phyloP scores from a whole-genome alignment of 495 filamentous ascomycete genomes.

The Xylaria telfairii region DNA sequence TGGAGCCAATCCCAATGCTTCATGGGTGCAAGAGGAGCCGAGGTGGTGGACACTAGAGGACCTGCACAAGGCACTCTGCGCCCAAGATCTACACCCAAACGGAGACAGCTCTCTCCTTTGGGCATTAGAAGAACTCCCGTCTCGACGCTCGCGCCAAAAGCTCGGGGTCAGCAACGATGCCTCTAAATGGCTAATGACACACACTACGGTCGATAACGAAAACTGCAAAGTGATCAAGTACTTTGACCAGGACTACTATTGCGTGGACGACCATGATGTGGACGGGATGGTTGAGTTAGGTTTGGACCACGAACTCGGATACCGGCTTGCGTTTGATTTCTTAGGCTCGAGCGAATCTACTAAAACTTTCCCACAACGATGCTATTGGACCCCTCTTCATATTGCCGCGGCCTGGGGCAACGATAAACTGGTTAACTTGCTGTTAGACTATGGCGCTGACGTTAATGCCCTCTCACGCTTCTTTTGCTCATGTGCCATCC shows the following conservation, averaged over 20 bases:
- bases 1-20: slow-evolving; percentile 24
- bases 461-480: slow-evolving; percentile 31
- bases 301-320: no score
- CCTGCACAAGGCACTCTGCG: neutral
- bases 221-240: neutral
- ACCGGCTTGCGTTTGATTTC: no score
- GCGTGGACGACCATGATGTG: neutral
- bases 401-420: slow-evolving; percentile 45
- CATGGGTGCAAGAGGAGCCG: neutral
- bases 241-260: neutral
- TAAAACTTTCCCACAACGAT: slow-evolving; percentile 6
- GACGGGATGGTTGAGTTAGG: neutral
- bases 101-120: neutral
- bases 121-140: neutral
- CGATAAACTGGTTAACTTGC: slow-evolving; percentile 35
- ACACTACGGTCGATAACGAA: neutral
- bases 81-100: neutral
- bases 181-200: neutral
- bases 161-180: no score
- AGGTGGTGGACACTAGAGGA: neutral
- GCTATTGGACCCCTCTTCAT: slow-evolving; percentile 43
- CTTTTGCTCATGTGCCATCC: slow-evolving; percentile 41
- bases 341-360: no score
- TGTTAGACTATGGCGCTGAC: slow-evolving; percentile 40
- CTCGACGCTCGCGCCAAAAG: neutral